Base-by-base conservation (phyloP, 441 rosid species). In the Adansonia grandidieri region DNA sequence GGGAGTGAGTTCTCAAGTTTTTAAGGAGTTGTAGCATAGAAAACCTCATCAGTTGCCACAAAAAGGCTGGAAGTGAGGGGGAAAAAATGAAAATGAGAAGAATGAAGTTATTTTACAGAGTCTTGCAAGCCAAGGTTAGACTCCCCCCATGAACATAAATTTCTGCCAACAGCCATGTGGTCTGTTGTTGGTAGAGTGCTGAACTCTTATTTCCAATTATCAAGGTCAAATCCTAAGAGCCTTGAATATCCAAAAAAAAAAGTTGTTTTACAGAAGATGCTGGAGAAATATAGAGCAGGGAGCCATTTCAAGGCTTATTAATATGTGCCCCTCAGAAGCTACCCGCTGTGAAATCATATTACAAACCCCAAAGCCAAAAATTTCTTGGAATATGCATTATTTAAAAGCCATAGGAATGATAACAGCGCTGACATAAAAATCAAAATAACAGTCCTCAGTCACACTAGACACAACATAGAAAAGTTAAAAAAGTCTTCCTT, bases 31-130 rank as follows among this genome's bases (percentile, higher is more conserved):
- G 97, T 78, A 95, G 93, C 98, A 95, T 95, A 9, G 91, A 85
- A 81, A 85, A 95, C 87, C 99, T 92, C 99, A 95, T 93, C 75
- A 95, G 87, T 82, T 95, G 99, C 99, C 99, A 95, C 63, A 95
- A 71, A 83, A 79, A 88, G 40, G 99, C 99, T 95, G 95, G 71
- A 78, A 73, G 54, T 51, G 77, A 73, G 73, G 48, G 11, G 24
- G 58, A 14, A 50, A 56, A 75, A 78, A 53, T 24, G 65, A 13
- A 50, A 62, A 66, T 40, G 9, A 28, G 47, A 47, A 65, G 37
- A 24, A 71, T 84, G 32, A 28, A 28, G 32, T 28, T 28, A 2
- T 28, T 28, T 28, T 28, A 28, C 32, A 28, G 32, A 28, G 32
- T 28, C 32, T 28, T 28, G 32, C 32, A 28, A 28, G 32, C 32